These are phyloP conservation scores for Coemansia sp. DNA, from an alignment of 192 early-diverging fungal genomes.

Conservation along the genomic window DNA sequence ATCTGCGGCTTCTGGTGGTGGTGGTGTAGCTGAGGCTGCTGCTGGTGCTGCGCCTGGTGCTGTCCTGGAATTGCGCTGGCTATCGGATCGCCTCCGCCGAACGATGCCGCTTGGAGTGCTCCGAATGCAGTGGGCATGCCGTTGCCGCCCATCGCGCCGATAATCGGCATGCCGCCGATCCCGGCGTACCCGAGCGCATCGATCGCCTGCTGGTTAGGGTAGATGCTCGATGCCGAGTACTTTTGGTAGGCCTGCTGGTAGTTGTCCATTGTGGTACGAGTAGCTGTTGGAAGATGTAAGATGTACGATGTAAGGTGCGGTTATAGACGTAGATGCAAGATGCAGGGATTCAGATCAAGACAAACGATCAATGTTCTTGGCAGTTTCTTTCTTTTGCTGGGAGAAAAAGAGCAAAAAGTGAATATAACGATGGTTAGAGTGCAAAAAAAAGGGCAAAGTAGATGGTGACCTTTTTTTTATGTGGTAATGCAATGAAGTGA, in stretches of 20 bases:
- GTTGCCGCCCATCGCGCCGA: not conserved
- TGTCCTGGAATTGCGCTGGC: conserved; percentile 5
- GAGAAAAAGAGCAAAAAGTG: too few species aligned
- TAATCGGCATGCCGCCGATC: conserved; percentile 11
- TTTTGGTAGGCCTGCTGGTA: conserved; percentile 15
- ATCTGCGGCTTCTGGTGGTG: conserved; percentile 11
- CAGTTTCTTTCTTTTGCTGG: too few species aligned
- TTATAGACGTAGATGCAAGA: too few species aligned
- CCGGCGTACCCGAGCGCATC: conserved; percentile 1
- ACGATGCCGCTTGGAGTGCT: not conserved
- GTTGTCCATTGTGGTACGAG: conserved; percentile 6
- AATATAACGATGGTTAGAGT: too few species aligned
- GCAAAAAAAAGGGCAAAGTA: too few species aligned
- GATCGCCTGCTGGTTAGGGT: conserved; percentile 1
- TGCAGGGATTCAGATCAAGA: too few species aligned
- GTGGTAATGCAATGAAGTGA: too few species aligned
- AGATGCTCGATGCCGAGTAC: not conserved
- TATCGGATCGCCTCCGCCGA: not conserved
- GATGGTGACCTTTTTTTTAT: too few species aligned
- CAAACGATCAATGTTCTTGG: too few species aligned
- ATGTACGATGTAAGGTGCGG: not conserved
- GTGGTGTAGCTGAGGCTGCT: not conserved
- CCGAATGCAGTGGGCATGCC: not conserved
- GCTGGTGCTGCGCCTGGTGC: conserved; percentile 10
- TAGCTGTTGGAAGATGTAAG: not conserved